Conservation (phyloP, 257 asterid species). For the Schizonepeta tenuifolia region DNA sequence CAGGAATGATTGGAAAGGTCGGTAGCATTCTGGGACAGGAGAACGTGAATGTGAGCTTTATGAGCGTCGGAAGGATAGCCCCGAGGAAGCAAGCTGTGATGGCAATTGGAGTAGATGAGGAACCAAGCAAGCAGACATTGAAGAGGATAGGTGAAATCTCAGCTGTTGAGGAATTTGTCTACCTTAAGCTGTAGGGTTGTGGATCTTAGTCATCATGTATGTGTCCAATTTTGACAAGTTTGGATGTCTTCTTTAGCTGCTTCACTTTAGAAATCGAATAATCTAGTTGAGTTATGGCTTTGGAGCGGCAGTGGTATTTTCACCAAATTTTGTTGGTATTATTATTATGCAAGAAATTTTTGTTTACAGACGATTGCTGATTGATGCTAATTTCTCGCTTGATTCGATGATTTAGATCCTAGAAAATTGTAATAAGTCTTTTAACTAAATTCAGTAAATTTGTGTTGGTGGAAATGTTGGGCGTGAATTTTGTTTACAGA, state of each 20-base stretch:
- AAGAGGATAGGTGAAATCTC: constrained; percentile 85
- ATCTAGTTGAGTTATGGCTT: constrained; percentile 16
- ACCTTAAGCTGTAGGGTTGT: constrained; percentile 57
- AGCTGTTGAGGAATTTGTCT: constrained; percentile 84
- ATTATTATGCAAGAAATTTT: neutral
- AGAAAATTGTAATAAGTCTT: too few species aligned
- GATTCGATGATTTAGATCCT: neutral
- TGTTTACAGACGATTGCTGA: neutral
- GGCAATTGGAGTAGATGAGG: constrained; percentile 97
- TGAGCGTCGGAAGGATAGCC: constrained; percentile 87
- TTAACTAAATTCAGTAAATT: too few species aligned
- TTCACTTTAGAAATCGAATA: constrained; percentile 32
- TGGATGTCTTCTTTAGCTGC: constrained; percentile 26
- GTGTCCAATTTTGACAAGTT: constrained; percentile 41
- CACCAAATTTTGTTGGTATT: constrained; percentile 20
- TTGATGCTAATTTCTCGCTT: neutral
- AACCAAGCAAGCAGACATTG: constrained; percentile 73
- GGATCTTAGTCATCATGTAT: neutral
- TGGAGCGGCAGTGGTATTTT: constrained; percentile 16
- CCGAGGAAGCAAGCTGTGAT: constrained; percentile 91
- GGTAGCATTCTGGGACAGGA: constrained; percentile 85
- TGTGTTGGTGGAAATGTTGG: too few species aligned
- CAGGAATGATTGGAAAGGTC: constrained; percentile 93
- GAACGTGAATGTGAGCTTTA: constrained; percentile 87
- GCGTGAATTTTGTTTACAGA: too few species aligned